A percentile compares a stretch with the other conserved stretches of the same genome.
phyloP scores from a whole-genome alignment of 257 asterid genomes.

The Scutellaria baicalensis region DNA sequence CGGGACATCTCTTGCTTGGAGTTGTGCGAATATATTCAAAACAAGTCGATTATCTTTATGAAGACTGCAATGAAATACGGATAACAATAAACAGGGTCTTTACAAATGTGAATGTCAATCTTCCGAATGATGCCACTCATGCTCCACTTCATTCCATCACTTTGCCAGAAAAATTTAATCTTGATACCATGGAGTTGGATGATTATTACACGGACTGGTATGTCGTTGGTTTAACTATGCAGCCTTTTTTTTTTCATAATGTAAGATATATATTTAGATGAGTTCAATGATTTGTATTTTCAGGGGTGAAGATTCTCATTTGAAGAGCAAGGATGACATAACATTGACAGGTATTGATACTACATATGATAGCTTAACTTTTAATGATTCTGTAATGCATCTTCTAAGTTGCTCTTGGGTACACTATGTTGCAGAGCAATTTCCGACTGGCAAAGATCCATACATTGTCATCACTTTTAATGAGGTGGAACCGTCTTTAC shows the following conservation, averaged over 20 bases:
- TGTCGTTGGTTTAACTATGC: neutral
- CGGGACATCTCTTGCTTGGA: slow-evolving; percentile 93
- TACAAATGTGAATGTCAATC: slow-evolving; percentile 41
- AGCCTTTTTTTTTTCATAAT: neutral
- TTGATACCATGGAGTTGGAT: slow-evolving; percentile 57
- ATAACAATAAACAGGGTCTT: slow-evolving; percentile 39
- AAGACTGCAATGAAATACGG: slow-evolving; percentile 51
- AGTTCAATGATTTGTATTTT: slow-evolving; percentile 5
- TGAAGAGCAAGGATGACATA: slow-evolving; percentile 52
- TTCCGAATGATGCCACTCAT: slow-evolving; percentile 60
- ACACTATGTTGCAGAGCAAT: slow-evolving; percentile 54
- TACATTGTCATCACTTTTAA: slow-evolving; percentile 36
- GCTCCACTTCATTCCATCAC: slow-evolving; percentile 60
- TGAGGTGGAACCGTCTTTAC: slow-evolving; percentile 35
- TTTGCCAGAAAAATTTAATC: slow-evolving; percentile 59
- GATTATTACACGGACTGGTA: slow-evolving; percentile 41
- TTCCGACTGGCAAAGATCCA: slow-evolving; percentile 61
- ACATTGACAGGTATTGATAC: slow-evolving; percentile 58
- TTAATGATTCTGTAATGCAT: neutral
- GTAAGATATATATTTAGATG: neutral
- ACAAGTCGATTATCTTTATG: slow-evolving; percentile 71
- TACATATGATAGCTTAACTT: neutral
- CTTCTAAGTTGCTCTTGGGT: slow-evolving; percentile 1
- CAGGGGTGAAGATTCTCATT: slow-evolving; percentile 67
- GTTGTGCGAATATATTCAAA: slow-evolving; percentile 86